Conservation (phyloP, 495 filamentous ascomycete species). For the Staphylotrichum longicolle region DNA sequence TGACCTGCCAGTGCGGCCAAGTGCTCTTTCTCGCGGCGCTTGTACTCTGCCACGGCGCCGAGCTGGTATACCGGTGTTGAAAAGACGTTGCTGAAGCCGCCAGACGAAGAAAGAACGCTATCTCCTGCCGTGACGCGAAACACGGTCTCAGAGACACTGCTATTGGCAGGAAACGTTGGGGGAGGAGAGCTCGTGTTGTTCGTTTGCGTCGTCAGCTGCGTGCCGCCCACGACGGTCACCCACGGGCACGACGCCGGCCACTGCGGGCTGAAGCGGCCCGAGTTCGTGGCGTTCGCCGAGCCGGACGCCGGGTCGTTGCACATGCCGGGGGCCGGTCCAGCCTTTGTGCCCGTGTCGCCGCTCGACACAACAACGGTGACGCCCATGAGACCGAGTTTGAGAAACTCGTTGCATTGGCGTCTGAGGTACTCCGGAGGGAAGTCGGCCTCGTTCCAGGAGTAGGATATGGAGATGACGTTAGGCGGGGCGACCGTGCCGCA, state of each 20-base stretch:
- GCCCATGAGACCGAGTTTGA: constrained; percentile 64
- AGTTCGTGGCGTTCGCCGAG: constrained; percentile 9
- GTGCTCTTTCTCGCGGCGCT: background rate
- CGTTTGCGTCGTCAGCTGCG: background rate
- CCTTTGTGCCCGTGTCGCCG: constrained; percentile 57
- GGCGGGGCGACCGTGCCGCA: constrained; percentile 51
- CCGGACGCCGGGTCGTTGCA: constrained; percentile 16
- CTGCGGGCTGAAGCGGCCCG: constrained; percentile 25
- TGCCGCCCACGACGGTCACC: constrained; percentile 33
- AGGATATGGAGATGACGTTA: constrained; percentile 37
- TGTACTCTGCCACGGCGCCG: constrained; percentile 48
- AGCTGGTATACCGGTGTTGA: constrained; percentile 56
- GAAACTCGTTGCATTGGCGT: constrained; percentile 40
- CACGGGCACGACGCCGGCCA: constrained; percentile 31
- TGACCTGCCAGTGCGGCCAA: background rate
- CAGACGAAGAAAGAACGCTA: constrained; percentile 50
- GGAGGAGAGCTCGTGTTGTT: background rate
- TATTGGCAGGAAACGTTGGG: background rate
- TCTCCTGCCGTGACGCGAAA: background rate
- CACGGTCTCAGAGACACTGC: background rate
- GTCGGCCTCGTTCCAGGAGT: constrained; percentile 32
- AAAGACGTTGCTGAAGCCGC: constrained; percentile 68
- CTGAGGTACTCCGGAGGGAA: constrained; percentile 28
- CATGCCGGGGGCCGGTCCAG: constrained; percentile 22
- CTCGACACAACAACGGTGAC: constrained; percentile 56